These are phyloP conservation scores for Colletotrichum tabaci DNA, from an alignment of 2,329 filamentous ascomycete species.

Conservation along the genomic window DNA sequence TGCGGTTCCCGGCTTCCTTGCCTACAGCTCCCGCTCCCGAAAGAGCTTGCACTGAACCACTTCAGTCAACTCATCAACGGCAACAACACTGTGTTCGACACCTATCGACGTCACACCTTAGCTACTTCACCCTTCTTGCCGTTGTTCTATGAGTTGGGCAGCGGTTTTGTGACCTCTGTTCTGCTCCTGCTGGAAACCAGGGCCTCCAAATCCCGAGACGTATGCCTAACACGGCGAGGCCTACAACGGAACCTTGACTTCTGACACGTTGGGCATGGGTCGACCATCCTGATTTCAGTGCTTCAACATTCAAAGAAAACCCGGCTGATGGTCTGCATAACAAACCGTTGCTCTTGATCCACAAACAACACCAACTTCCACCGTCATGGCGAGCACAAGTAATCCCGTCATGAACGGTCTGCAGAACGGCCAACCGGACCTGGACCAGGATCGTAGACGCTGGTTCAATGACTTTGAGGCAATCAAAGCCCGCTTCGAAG, in stretches of 20 bases:
- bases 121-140: background rate
- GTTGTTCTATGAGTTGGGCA: background rate
- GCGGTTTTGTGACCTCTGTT: background rate
- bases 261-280: slow-evolving; percentile 24
- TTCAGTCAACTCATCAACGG: background rate
- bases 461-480: slow-evolving; percentile 27
- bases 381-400: slow-evolving; percentile 23
- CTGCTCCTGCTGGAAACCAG: background rate
- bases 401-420: background rate
- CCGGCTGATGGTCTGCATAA: background rate
- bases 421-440: slow-evolving; percentile 11
- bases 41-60: too few species aligned
- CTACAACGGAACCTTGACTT: background rate
- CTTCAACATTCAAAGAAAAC: background rate
- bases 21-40: background rate
- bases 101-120: background rate
- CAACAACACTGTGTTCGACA: background rate
- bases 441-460: slow-evolving; percentile 32
- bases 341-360: too few species aligned
- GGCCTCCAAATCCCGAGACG: background rate
- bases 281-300: slow-evolving; percentile 1
- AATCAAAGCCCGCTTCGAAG: slow-evolving; percentile 28
- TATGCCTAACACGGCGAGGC: background rate
- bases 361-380: background rate
- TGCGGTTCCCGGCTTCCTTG: too few species aligned